Evolutionary conservation across 139 green algal genomes (phyloP).

Genomic region (Klebsormidium nitens): DNA sequence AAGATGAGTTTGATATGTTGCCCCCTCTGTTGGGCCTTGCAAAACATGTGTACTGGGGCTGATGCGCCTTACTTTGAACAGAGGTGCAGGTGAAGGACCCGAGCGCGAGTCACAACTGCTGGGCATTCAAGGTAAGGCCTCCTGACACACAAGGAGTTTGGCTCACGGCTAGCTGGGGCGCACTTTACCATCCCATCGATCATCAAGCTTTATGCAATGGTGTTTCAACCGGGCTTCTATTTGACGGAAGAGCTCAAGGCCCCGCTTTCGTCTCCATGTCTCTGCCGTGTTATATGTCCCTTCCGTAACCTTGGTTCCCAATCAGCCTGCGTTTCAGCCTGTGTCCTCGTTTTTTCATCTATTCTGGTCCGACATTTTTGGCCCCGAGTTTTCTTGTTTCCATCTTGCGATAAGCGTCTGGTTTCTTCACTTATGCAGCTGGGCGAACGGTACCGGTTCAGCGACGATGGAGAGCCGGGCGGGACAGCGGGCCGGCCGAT

Average conservation of each 20-base stretch:
- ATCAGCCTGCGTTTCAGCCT: neutral
- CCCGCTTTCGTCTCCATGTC: neutral
- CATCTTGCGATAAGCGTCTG: neutral
- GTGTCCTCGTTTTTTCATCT: neutral
- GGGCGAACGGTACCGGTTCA: conserved; percentile 41
- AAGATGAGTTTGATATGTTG: too few species aligned
- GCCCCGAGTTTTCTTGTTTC: neutral
- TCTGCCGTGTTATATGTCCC: neutral
- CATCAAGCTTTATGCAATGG: neutral
- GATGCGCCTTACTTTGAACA: too few species aligned
- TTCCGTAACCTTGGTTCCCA: neutral
- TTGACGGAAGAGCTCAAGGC: neutral
- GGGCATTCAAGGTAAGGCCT: neutral
- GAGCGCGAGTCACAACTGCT: conserved; percentile 14
- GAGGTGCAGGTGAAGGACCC: neutral
- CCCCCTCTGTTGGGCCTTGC: too few species aligned
- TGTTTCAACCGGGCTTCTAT: neutral
- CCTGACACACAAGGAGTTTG: neutral
- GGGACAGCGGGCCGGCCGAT: conserved; percentile 80
- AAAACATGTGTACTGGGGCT: too few species aligned
- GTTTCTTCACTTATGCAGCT: conserved; percentile 7
- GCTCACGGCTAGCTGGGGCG: neutral
- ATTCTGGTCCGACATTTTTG: too few species aligned
- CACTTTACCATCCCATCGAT: neutral
- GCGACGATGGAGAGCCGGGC: conserved; percentile 80